Evolutionary conservation across 352 stramenopile species (phyloP), one percentile per base, ranked within the genome.

Genomic region (Aphanomyces astaci): DNA sequence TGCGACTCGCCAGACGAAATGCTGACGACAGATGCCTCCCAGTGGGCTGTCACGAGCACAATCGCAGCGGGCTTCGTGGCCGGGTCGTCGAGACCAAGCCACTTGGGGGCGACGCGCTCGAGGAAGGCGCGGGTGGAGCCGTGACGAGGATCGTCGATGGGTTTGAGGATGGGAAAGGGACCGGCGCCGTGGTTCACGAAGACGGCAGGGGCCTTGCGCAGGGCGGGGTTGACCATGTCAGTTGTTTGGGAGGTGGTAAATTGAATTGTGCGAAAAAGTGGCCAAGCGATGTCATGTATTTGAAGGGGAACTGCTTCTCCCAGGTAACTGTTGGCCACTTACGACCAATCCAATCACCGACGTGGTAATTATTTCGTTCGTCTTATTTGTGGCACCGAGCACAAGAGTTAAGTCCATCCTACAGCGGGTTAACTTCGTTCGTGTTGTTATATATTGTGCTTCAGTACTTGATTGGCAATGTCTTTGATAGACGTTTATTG

Each of bases 11-110:
- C 60, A 27, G 78, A 81, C 25, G 78, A 81, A 70, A 86, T 88
- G 13, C 55, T 65, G 9, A 54, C 57, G 30, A 75, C 71, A 25
- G 73, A 66, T 2, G 70, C 73, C 72, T 96, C 85, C 81, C 84
- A 97, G 67, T 97, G 90, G n/a, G 88, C 90, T 19, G 81, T 89
- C 31, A 97, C 70, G 19, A 96, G 77, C 27, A 97, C 75, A 63
- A 96, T 90, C 19, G 75, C 77, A 75, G 78, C 86, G n/a, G 82
- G 82, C 54, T 75, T 75, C 0, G 56, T 76, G 65, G 62, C 68
- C 22, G 72, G 75, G 39, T 73, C 65, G 40, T 85, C 81, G 25
- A 86, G 49, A 4, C 69, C 70, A 36, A 87, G 74, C 32, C 82
- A 80, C 59, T 74, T 70, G 25, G 76, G 71, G 2, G 76, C 68